Base-by-base conservation (phyloP, 495 filamentous ascomycete species). In the Tuber brumale region DNA sequence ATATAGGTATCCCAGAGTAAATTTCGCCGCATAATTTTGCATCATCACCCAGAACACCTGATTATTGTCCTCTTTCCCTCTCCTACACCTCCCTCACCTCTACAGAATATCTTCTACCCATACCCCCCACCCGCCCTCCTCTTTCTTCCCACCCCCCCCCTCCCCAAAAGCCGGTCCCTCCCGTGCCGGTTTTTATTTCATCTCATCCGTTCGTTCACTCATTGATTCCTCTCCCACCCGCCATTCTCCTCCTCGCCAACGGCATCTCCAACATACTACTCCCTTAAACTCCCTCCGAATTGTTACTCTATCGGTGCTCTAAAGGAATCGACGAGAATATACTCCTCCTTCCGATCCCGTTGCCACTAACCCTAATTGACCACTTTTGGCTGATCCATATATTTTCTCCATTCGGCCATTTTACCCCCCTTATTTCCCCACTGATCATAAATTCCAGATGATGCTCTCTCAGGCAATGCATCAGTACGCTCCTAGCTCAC, bases 391-490 rank as follows among this genome's bases (percentile, higher is more conserved):
- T 71, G 35, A 66, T 79, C n/a, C 39, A 35, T 66, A 66, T 66
- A 66, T 35, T 66, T 35, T 16, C 57, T 66, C 3, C 57, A 66
- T 66, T 66, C 57, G 16, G 31, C 57, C 57, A 66, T 66, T 27
- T 18, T 73, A 45, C 48, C n/a, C 27, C 23, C 69, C 19, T 46
- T 44, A 27, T 43, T 44, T 31, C 37, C 70, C 44, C 51, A 69
- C 39, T 31, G 27, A 66, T 66, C 57, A 66, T 51, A 42, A n/a
- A 61, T 44, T 48, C 44, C 80, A 81, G 74, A 83, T 83, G 82
- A 83, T 83, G 81, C 82, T 83, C 76, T 83, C 82, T 46, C 78
- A 83, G 74, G 74, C 81, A 70, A 81, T 83, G 82, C 82, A 83
- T 75, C 79, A 77, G 71, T 83, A 83, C 75, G 71, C 79, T 41